Base-by-base conservation (phyloP, 495 filamentous ascomycete genomes). In the Penicillium coffeae region DNA sequence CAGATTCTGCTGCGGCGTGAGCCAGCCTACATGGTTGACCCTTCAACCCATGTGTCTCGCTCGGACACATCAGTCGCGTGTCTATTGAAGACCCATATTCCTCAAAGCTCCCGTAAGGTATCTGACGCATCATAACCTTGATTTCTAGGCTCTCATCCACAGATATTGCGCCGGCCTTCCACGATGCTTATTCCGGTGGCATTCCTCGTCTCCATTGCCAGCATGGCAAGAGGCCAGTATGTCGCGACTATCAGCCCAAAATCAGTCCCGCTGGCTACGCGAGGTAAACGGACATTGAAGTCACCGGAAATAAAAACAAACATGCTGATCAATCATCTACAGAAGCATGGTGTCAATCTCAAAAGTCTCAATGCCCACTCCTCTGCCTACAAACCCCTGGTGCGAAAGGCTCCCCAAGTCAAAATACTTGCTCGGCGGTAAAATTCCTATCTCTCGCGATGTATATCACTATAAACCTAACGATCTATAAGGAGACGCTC, bases 371-470 rank as follows among this genome's bases (percentile, higher is more conserved):
- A 41, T 94, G 89, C 64, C 87, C 87, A 6, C 72, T 89, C 46
- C 81, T 96, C 58, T 96, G 90, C 71, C 71, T 85, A 34, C 87
- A 95, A 57, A 61, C 79, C 20, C 65, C 75, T 18, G 78, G 73
- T 45, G 59, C 79, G 10, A 67, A 74, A 30, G 25, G 25, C 25
- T 5, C 5, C 25, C 25, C 83, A 20, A 52, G 64, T 5, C 52
- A 63, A 14, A 94, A 96, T 66, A 71, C 60, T 21, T 95, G 90
- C 63, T 76, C 88, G 58, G 54, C 85, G 13, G 89, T 92, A 78
- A 64, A 87, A 30, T 30, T 30, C 5, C 25, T 30, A 30, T 10
- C 10, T 10, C 14, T 27, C 41, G 5, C 41, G 13, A 32, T 3
- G n/a, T 16, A 43, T 14, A 20, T 20, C 4, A 44, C 5, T 8